phyloP scores from a whole-genome alignment of 192 early-diverging fungal genomes.

The Gaertneriomyces sp. region DNA sequence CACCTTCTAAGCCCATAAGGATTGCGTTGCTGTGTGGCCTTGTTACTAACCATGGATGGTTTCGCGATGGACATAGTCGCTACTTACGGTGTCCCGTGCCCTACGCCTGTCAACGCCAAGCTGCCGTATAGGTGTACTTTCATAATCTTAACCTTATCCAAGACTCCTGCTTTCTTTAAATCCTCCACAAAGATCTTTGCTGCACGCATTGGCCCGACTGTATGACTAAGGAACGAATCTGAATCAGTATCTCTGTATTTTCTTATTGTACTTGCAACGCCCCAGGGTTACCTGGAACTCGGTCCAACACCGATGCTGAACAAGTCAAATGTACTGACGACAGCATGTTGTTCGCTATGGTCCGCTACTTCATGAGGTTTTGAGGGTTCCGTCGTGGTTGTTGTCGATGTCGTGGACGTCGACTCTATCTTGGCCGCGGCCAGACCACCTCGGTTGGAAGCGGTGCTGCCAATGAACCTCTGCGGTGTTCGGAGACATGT shows the following conservation, averaged over 20 bases:
- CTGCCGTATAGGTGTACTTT: slow-evolving; percentile 89
- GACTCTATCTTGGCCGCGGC: too few relatives aligned
- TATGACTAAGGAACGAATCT: slow-evolving; percentile 49
- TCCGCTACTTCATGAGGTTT: background rate
- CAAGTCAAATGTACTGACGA: slow-evolving; percentile 90
- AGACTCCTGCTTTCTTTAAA: slow-evolving; percentile 48
- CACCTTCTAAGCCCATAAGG: slow-evolving; percentile 86
- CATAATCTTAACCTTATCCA: slow-evolving; percentile 49
- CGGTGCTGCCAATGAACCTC: too few relatives aligned
- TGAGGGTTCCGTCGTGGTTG: too few relatives aligned
- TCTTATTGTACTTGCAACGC: background rate
- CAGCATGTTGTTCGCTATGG: slow-evolving; percentile 62
- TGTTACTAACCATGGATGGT: background rate
- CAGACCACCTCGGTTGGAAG: too few relatives aligned
- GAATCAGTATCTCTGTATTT: background rate
- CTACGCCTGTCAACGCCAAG: slow-evolving; percentile 88
- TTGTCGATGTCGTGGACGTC: too few relatives aligned
- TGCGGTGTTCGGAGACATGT: too few relatives aligned
- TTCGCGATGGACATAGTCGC: background rate
- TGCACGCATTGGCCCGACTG: slow-evolving; percentile 97
- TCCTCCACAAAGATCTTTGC: slow-evolving; percentile 92
- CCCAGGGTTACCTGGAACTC: slow-evolving; percentile 47
- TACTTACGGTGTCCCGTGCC: slow-evolving; percentile 86
- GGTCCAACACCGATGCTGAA: slow-evolving; percentile 96
- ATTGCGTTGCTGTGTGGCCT: slow-evolving; percentile 16